Percentiles rank a stretch among this genome's conserved stretches.
Evolutionary conservation across 108 stramenopile genomes (phyloP).

Genomic region (Pseudonitzschia multiseries): DNA sequence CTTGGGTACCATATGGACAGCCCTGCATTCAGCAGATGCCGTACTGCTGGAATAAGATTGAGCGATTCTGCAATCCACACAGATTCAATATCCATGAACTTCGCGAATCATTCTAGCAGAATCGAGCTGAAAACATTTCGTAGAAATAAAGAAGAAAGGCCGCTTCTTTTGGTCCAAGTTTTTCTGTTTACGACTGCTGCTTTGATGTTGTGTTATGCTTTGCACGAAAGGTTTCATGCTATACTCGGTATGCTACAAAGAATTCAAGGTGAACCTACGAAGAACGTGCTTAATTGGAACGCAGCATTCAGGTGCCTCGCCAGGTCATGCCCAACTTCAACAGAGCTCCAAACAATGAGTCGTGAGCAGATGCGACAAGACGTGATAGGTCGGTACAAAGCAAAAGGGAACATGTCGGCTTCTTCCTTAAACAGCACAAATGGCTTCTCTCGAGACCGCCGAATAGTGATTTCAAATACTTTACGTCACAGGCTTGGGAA

Average conservation of each 20-base stretch:
- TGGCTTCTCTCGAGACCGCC: constrained; percentile 48
- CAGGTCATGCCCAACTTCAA: constrained; percentile 65
- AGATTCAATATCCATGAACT: constrained; percentile 13
- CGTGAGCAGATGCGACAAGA: constrained; percentile 78
- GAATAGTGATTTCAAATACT: constrained; percentile 9
- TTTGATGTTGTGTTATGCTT: constrained; percentile 13
- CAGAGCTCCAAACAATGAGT: constrained; percentile 67
- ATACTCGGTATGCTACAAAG: constrained; percentile 15
- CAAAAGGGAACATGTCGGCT: constrained; percentile 47
- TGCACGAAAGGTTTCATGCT: constrained; percentile 14
- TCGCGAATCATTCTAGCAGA: constrained; percentile 26
- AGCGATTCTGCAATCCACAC: background rate
- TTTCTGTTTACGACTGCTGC: constrained; percentile 6
- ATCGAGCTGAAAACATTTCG: background rate
- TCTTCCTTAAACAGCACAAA: constrained; percentile 55
- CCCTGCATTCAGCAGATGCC: background rate
- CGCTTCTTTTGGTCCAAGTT: constrained; percentile 10
- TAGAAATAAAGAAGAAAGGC: constrained; percentile 1
- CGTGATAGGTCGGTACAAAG: constrained; percentile 57
- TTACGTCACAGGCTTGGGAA: constrained; percentile 24
- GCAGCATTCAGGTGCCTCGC: constrained; percentile 77
- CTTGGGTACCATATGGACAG: constrained; percentile 4
- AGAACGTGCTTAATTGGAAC: constrained; percentile 31
- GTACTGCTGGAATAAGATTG: background rate
- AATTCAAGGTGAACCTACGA: constrained; percentile 11